Evolutionary conservation across 2,329 filamentous ascomycete species (phyloP).

Genomic region (Penicillium sp.): DNA sequence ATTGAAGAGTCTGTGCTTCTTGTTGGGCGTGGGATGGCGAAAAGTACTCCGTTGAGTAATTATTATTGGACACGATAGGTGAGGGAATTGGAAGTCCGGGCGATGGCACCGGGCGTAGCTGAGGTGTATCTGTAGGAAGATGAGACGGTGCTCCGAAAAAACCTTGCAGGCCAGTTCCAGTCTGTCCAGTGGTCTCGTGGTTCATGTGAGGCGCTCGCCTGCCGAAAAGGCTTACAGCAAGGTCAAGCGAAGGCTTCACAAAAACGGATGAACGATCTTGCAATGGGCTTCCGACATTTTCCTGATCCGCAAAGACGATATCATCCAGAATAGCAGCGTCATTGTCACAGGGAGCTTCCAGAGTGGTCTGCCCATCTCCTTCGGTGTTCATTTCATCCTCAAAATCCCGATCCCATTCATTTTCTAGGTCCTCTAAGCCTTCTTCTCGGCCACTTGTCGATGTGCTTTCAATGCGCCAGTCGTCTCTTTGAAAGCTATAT

Average conservation of each 20-base stretch:
- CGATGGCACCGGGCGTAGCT: conserved; percentile 39
- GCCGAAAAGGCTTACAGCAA: conserved; percentile 10
- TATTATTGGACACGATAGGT: conserved; percentile 32
- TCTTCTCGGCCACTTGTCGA: conserved; percentile 66
- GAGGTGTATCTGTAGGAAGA: conserved; percentile 36
- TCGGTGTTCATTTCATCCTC: conserved; percentile 22
- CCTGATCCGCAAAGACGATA: background rate
- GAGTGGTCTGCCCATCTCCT: conserved; percentile 1
- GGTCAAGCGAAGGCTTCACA: conserved; percentile 18
- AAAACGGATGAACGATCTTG: conserved; percentile 11
- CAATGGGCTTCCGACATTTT: background rate
- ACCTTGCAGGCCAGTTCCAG: background rate
- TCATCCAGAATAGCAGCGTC: background rate
- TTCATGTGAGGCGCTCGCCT: conserved; percentile 5
- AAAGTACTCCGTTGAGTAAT: conserved; percentile 33
- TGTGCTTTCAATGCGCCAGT: conserved; percentile 72
- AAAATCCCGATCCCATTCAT: conserved; percentile 27
- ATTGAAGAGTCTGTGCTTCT: conserved; percentile 4
- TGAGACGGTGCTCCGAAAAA: conserved; percentile 5
- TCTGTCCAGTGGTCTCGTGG: background rate
- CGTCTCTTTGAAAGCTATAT: conserved; percentile 63
- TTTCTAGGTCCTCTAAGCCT: conserved; percentile 26
- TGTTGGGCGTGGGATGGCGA: conserved; percentile 14
- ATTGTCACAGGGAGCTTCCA: background rate
- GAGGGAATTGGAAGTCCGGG: conserved; percentile 42